Percentiles rank a stretch among this genome's conserved stretches.
These are phyloP conservation scores for Yueomyces sp. DNA, from an alignment of 805 yeast genomes.

Conservation along the genomic window DNA sequence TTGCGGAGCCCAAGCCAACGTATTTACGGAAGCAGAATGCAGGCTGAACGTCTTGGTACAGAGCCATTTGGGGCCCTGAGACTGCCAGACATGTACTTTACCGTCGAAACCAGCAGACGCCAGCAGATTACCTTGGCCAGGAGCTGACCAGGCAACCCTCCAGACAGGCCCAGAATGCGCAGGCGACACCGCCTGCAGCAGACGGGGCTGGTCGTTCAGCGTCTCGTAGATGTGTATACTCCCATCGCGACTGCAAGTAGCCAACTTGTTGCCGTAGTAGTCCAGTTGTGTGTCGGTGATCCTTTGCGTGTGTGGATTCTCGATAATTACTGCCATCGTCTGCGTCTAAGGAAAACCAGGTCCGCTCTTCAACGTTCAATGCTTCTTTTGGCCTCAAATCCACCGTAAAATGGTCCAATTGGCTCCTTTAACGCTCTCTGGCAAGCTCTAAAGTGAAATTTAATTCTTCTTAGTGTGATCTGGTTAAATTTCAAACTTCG, in stretches of 20 bases:
- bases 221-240: slow-evolving; percentile 90
- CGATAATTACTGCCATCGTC: slow-evolving; percentile 27
- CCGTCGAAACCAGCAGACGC: slow-evolving; percentile 97
- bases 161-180: slow-evolving; percentile 99
- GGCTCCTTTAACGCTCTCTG: no score
- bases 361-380: no score
- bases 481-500: no score
- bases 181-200: slow-evolving; percentile 60
- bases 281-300: slow-evolving; percentile 96
- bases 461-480: no score
- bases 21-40: slow-evolving; percentile 90
- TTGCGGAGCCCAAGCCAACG: slow-evolving; percentile 94
- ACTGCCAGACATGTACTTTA: slow-evolving; percentile 84
- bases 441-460: no score
- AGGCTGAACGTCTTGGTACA: slow-evolving; percentile 40
- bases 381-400: no score
- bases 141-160: slow-evolving; percentile 99
- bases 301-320: slow-evolving; percentile 83
- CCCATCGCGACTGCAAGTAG: slow-evolving; percentile 92
- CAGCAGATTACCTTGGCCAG: slow-evolving; percentile 87
- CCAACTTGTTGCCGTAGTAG: slow-evolving; percentile 89
- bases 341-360: no score
- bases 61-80: slow-evolving; percentile 77
- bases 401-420: no score
- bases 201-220: slow-evolving; percentile 69